Evolutionary conservation across 2,329 filamentous ascomycete species (phyloP), one percentile per base, ranked within the genome.

Genomic region (Curvularia eragrostidis): DNA sequence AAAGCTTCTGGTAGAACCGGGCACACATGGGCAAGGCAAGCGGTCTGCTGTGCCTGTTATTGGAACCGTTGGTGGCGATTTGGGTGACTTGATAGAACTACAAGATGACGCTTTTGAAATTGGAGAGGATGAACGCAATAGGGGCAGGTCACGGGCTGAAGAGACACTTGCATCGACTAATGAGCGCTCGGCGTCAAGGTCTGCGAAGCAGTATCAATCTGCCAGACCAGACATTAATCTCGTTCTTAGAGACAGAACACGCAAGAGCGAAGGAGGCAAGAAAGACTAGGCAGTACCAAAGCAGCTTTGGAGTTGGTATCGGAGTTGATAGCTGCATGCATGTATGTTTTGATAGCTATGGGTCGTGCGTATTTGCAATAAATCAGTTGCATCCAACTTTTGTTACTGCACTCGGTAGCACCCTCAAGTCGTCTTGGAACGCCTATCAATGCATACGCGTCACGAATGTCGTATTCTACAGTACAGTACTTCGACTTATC

Each of bases 41-140:
- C 56, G 72, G 26, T 69, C 67, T 18, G 72, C 71, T 42, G 70
- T 73, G 1, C 76, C 58, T 69, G 74, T 66, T 66, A 71, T 76
- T 19, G 67, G 81, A 73, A 66, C 71, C 70, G 61, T 79, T 7
- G 78, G 79, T 19, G 81, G 81, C 15, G 82, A 80, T 5, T 73
- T 84, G 13, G 81, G 84, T 3, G 89, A 92, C 75, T 75, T 91
- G 39, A 93, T 93, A 69, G 90, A 93, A 73, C 80, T 93, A 59
- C 83, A 86, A 52, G 74, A 77, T 19, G 88, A 91, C 68, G 82
- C 82, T 19, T 82, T 83, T 67, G 76, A 78, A 48, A 71, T 76
- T 51, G 75, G 74, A 9, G 72, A 73, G 34, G 74, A 68, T 3
- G 73, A 74, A 28, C 64, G 66, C 6, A 63, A 69, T 10, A 59